These are phyloP conservation scores for Hyaloperonospora brassicae DNA, from an alignment of 352 stramenopile genomes.

Conservation along the genomic window DNA sequence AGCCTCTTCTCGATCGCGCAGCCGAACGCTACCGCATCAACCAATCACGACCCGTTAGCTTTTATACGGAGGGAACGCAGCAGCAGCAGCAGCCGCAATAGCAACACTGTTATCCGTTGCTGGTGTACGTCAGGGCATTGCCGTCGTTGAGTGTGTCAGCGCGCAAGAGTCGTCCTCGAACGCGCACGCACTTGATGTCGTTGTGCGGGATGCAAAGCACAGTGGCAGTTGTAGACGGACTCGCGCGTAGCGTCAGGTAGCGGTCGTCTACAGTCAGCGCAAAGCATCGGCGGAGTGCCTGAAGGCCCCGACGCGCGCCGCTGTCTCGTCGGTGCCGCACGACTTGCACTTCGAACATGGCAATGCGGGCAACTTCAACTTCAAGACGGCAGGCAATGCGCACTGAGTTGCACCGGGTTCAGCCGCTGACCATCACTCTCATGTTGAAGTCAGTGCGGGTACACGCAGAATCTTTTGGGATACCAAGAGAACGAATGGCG, in stretches of 20 bases:
- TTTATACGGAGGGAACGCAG: neutral
- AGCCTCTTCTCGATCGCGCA: conserved; percentile 16
- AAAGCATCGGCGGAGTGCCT: conserved; percentile 28
- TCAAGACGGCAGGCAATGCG: neutral
- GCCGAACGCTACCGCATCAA: conserved; percentile 22
- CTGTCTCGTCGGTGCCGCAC: conserved; percentile 15
- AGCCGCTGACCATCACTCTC: conserved; percentile 1
- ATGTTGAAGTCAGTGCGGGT: neutral
- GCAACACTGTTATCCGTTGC: neutral
- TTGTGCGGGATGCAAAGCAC: conserved; percentile 15
- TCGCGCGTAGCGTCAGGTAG: conserved; percentile 18
- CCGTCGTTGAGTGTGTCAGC: conserved; percentile 10
- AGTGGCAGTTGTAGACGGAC: conserved; percentile 3
- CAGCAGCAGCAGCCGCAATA: no score
- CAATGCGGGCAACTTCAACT: conserved; percentile 15
- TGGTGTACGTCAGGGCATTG: conserved; percentile 24
- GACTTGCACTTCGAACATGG: conserved; percentile 32
- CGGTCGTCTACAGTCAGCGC: conserved; percentile 15
- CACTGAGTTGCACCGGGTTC: neutral
- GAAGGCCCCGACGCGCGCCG: conserved; percentile 12
- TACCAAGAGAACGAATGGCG: no score
- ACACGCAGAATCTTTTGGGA: no score
- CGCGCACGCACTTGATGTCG: conserved; percentile 24
- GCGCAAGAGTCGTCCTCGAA: conserved; percentile 31
- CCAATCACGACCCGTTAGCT: neutral